phyloP scores from a whole-genome alignment of 345 rosid genomes.

The Mercurialis annua region DNA sequence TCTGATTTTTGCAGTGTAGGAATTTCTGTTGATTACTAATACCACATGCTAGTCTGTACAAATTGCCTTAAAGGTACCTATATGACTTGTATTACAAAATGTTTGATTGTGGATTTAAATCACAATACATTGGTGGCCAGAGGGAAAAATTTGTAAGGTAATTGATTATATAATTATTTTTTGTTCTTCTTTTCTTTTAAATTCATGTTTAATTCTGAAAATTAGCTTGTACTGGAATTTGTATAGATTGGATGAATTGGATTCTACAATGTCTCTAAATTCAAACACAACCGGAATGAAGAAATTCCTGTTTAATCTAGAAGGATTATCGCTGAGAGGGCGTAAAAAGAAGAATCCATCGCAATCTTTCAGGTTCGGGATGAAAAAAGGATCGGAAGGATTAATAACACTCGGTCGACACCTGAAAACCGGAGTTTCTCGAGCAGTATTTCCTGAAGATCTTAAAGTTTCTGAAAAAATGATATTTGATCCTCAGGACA shows the following conservation, averaged over 20 bases:
- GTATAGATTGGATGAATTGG: conserved; percentile 69
- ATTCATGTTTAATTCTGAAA: not conserved
- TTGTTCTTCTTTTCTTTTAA: not conserved
- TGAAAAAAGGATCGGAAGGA: conserved; percentile 60
- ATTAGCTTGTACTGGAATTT: conserved; percentile 4
- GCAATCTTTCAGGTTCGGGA: conserved; percentile 50
- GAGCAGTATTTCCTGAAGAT: conserved; percentile 74
- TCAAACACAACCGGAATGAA: conserved; percentile 37
- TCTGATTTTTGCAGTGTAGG: not conserved
- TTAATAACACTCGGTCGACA: conserved; percentile 52
- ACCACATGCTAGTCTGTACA: not conserved
- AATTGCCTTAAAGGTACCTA: conserved; percentile 14
- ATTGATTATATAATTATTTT: not conserved
- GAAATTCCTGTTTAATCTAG: conserved; percentile 37
- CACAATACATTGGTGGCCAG: conserved; percentile 71
- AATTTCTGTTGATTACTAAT: not conserved
- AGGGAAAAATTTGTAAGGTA: conserved; percentile 78
- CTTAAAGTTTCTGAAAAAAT: conserved; percentile 63
- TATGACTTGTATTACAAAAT: conserved; percentile 36
- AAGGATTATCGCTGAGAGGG: conserved; percentile 29
- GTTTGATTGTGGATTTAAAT: conserved; percentile 68
- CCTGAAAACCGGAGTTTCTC: conserved; percentile 45
- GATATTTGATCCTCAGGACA: conserved; percentile 82
- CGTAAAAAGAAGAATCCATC: conserved; percentile 41
- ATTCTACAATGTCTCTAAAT: conserved; percentile 51